These are phyloP conservation scores for Thalassiosira oceanica DNA, from an alignment of 352 stramenopile species.

Conservation along the genomic window DNA sequence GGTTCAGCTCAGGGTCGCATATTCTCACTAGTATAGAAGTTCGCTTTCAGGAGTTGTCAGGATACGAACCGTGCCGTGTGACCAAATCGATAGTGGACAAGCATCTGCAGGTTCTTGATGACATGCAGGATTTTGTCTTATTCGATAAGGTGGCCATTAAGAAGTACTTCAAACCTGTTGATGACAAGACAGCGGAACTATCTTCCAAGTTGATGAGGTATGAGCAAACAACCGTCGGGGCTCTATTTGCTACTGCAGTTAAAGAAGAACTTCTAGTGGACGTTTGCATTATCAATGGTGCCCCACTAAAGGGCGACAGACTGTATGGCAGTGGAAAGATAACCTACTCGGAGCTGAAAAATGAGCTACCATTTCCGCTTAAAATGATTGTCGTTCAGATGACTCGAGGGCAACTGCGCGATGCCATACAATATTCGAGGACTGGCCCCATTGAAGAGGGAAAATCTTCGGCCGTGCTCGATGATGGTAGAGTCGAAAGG, in stretches of 20 bases:
- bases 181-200: slow-evolving; percentile 29
- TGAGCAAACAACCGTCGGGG: slow-evolving; percentile 66
- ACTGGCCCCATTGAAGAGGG: slow-evolving; percentile 57
- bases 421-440: slow-evolving; percentile 64
- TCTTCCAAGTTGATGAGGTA: slow-evolving; percentile 61
- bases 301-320: slow-evolving; percentile 55
- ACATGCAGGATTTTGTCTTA: slow-evolving; percentile 40
- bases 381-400: slow-evolving; percentile 75
- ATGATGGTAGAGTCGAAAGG: slow-evolving; percentile 40
- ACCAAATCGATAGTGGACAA: slow-evolving; percentile 31
- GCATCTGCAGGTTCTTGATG: slow-evolving; percentile 30
- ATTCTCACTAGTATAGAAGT: slow-evolving; percentile 34
- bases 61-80: slow-evolving; percentile 29
- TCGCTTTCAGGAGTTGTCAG: slow-evolving; percentile 44
- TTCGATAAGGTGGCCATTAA: slow-evolving; percentile 38
- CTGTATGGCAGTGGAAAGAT: slow-evolving; percentile 53
- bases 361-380: slow-evolving; percentile 71
- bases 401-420: slow-evolving; percentile 45
- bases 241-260: slow-evolving; percentile 64
- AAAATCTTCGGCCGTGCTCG: slow-evolving; percentile 14
- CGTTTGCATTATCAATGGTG: slow-evolving; percentile 68
- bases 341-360: slow-evolving; percentile 66
- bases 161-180: slow-evolving; percentile 24
- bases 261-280: slow-evolving; percentile 62
- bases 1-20: slow-evolving; percentile 18